Base-by-base conservation (phyloP, 2,329 filamentous ascomycete genomes). In the Exutisphaerella laricina region DNA sequence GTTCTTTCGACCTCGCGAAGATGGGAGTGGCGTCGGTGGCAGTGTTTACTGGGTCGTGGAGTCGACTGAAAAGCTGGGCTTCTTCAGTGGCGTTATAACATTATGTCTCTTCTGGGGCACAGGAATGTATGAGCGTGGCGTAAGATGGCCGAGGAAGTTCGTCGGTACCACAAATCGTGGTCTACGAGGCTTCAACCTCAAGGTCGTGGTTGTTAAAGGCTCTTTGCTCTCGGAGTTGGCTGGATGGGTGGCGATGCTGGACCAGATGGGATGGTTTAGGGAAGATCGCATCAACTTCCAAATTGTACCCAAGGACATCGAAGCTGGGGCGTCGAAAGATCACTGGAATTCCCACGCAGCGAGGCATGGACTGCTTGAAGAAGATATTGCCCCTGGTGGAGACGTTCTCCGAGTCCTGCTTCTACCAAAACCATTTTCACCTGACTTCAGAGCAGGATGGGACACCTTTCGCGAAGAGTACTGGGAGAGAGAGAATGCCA, bases 31-130 rank as follows among this genome's bases (percentile, higher is more conserved):
- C 26, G 80, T 95, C 4, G 92, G 92, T 39, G 90, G 92, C 22
- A 90, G 84, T 10, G 88, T 95, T 40, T 98, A 98, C 73, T 97
- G 90, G 90, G 82, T 94, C 20, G 79, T 97, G 3, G 90, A 97
- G 59, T 86, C 85, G 62, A 78, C 79, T 5, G 87, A 97, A 68
- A 94, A 92, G 65, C 79, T 98, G 40, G 90, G 86, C 58, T 84
- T 96, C 60, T 85, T 94, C 67, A 88, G 88, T 17, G 92, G 92
- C 34, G 77, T 94, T 46, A 83, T 96, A 46, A 96, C 89, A 0
- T 84, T 80, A 25, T 75, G 88, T 31, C 73, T 98, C 25, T 83
- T 97, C 54, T 96, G 89, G 87, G 89, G 82, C 12, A 96, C 90
- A 0, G 92, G 92, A 20, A 89, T 96, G 65, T 98, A 90, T 85